Percentiles rank a stretch among this genome's conserved stretches.
These are phyloP conservation scores for Diplocarpon mali DNA, from an alignment of 2,329 filamentous ascomycete genomes.

Conservation along the genomic window DNA sequence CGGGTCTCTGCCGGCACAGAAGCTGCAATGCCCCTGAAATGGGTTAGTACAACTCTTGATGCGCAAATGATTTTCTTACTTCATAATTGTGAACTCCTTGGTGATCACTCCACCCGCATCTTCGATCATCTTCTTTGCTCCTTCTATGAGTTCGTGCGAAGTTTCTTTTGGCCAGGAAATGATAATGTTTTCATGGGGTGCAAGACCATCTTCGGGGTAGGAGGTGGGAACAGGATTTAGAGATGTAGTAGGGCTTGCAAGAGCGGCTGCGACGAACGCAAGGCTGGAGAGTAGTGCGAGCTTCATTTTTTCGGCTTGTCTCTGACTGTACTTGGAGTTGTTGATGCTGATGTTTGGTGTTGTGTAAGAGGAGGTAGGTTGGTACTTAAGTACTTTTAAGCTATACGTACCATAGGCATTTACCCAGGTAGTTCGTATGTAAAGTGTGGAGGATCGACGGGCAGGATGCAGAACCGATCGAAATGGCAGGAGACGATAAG, in stretches of 20 bases:
- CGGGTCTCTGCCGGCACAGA: conserved; percentile 60
- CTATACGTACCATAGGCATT: too few relatives aligned
- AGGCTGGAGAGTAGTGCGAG: conserved; percentile 43
- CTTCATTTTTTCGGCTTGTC: conserved; percentile 43
- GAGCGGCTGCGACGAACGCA: conserved; percentile 46
- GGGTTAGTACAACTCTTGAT: not conserved
- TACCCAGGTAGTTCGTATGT: too few relatives aligned
- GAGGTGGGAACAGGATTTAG: conserved; percentile 46
- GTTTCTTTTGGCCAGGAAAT: conserved; percentile 62
- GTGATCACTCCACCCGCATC: conserved; percentile 67
- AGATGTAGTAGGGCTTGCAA: too few relatives aligned
- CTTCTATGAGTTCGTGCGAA: conserved; percentile 53
- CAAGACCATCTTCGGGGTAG: too few relatives aligned
- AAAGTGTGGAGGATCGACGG: too few relatives aligned
- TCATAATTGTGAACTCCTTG: conserved; percentile 59
- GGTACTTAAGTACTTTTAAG: too few relatives aligned
- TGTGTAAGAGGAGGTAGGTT: not conserved
- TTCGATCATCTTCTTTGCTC: conserved; percentile 61
- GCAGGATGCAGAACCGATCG: too few relatives aligned
- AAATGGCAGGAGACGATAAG: too few relatives aligned
- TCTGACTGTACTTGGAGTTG: too few relatives aligned
- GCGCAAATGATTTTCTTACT: conserved; percentile 37
- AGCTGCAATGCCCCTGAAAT: conserved; percentile 62
- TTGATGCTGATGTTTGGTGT: too few relatives aligned
- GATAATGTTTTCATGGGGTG: too few relatives aligned